Percentiles rank a stretch among this genome's conserved stretches.
Evolutionary conservation across 2,329 filamentous ascomycete genomes (phyloP).

Genomic region (Blastomyces emzantsi): DNA sequence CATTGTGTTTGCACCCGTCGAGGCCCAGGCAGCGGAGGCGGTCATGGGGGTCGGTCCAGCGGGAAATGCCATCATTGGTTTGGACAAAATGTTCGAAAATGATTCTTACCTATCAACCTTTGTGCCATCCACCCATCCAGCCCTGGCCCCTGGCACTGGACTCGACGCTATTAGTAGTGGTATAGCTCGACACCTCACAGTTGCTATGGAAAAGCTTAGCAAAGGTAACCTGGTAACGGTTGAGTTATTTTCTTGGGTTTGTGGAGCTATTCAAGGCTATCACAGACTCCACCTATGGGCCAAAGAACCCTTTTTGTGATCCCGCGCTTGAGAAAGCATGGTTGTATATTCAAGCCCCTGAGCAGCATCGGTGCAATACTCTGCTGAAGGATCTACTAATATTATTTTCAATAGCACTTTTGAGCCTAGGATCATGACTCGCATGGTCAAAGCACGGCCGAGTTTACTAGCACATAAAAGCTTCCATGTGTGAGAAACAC

Average conservation of each 20-base stretch:
- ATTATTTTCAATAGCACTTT: neutral
- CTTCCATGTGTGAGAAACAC: neutral
- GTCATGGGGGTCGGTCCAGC: constrained; percentile 24
- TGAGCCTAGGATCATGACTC: neutral
- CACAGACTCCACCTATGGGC: constrained; percentile 36
- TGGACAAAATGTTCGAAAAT: neutral
- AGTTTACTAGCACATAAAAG: neutral
- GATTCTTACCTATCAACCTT: constrained; percentile 4
- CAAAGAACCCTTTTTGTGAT: constrained; percentile 29
- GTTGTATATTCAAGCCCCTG: neutral
- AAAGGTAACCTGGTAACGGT: neutral
- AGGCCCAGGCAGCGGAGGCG: constrained; percentile 25
- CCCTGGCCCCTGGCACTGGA: neutral
- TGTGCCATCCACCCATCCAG: neutral
- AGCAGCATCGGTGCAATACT: neutral
- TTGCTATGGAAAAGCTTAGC: neutral
- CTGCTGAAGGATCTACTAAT: neutral
- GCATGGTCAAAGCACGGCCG: neutral
- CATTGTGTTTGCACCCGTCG: constrained; percentile 34
- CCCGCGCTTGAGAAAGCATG: constrained; percentile 20
- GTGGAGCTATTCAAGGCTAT: constrained; percentile 15
- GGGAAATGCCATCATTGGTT: neutral
- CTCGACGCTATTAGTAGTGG: neutral
- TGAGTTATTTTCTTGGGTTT: neutral
- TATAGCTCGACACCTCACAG: neutral